These are phyloP conservation scores for Penstemon barbatus DNA, from an alignment of 257 asterid species.

Conservation along the genomic window DNA sequence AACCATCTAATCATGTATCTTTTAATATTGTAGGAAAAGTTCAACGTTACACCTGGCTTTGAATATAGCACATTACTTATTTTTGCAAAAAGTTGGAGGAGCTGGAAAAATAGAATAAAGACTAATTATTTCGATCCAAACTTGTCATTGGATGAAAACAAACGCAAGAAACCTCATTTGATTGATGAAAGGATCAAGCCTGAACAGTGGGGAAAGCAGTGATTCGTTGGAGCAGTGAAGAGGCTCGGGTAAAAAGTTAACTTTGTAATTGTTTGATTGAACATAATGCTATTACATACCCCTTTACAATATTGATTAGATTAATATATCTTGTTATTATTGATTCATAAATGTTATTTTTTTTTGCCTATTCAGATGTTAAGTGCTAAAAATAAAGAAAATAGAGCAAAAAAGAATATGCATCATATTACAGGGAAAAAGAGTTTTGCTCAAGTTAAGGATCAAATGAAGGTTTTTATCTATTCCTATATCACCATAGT, in stretches of 20 bases:
- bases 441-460: slow-evolving; percentile 5
- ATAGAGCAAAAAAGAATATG: not conserved
- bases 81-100: slow-evolving; percentile 5
- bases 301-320: not conserved
- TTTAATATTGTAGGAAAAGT: slow-evolving; percentile 3
- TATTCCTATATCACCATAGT: not conserved
- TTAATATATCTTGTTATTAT: too few species aligned
- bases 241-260: not conserved
- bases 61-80: not conserved
- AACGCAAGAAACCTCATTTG: not conserved
- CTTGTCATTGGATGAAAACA: not conserved
- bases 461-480: not conserved
- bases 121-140: not conserved
- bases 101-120: slow-evolving; percentile 7
- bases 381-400: not conserved
- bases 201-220: slow-evolving; percentile 3
- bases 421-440: not conserved
- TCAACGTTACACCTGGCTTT: not conserved
- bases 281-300: not conserved
- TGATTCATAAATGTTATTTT: not conserved
- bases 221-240: not conserved
- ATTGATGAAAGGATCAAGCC: not conserved
- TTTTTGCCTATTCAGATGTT: not conserved
- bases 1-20: not conserved
- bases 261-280: too few species aligned